These are phyloP conservation scores for Solanum paucissectum DNA, from an alignment of 257 asterid species.

Conservation along the genomic window DNA sequence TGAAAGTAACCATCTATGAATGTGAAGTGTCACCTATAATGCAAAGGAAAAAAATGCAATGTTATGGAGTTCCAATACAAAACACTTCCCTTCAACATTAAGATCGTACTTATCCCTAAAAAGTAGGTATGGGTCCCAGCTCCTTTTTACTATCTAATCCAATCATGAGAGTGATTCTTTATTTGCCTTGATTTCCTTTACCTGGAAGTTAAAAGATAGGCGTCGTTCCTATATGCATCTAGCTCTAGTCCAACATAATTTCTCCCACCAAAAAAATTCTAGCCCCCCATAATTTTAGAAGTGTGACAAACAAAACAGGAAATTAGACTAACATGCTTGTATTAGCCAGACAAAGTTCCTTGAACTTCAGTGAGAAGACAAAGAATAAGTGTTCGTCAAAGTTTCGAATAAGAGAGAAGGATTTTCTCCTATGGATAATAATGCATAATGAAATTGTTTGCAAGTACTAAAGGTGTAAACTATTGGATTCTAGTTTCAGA, in stretches of 20 bases:
- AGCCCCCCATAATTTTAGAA: background rate
- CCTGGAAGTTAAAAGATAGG: background rate
- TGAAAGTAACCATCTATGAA: background rate
- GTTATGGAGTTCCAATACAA: background rate
- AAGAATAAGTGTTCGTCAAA: background rate
- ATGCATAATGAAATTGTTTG: background rate
- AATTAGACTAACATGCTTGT: background rate
- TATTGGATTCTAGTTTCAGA: background rate
- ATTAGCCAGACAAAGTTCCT: background rate
- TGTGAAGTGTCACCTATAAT: background rate
- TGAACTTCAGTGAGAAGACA: background rate
- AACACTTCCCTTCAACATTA: background rate
- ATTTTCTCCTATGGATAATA: background rate
- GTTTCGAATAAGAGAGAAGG: background rate
- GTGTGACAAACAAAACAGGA: background rate
- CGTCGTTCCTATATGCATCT: background rate
- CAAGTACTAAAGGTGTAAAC: background rate
- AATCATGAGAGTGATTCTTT: background rate
- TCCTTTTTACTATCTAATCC: background rate
- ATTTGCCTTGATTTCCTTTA: background rate
- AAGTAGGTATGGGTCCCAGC: background rate
- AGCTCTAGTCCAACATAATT: background rate
- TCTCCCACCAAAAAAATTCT: background rate
- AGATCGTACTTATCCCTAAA: background rate
- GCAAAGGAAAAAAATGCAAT: background rate